Percentiles rank a stretch among this genome's conserved stretches.
These are phyloP conservation scores for Globisporangium sylvaticum DNA, from an alignment of 352 stramenopile species.

Conservation along the genomic window DNA sequence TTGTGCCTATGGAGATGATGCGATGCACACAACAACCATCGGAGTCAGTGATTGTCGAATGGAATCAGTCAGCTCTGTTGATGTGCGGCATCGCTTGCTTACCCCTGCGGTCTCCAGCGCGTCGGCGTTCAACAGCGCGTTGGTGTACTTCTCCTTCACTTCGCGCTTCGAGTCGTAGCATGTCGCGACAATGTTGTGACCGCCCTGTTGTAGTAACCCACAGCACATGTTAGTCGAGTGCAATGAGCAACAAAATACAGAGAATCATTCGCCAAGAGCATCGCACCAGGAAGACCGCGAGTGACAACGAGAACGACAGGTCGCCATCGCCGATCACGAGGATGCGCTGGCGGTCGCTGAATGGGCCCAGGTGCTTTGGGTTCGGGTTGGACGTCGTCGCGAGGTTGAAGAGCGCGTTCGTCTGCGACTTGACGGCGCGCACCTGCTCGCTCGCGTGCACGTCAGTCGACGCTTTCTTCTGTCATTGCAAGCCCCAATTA, in stretches of 20 bases:
- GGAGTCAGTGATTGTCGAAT: not conserved
- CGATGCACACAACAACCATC: not conserved
- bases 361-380: constrained; percentile 72
- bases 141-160: constrained; percentile 71
- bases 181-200: constrained; percentile 59
- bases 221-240: not conserved
- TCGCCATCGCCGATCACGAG: constrained; percentile 84
- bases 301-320: constrained; percentile 76
- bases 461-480: constrained; percentile 24
- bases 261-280: not conserved
- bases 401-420: constrained; percentile 64
- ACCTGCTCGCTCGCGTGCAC: constrained; percentile 16
- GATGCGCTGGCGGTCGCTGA: constrained; percentile 70
- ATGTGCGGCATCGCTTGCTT: constrained; percentile 6
- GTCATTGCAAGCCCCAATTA: not conserved
- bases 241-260: not conserved
- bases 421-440: constrained; percentile 51
- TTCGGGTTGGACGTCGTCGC: constrained; percentile 78
- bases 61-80: not conserved
- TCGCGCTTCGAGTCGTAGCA: constrained; percentile 73
- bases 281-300: constrained; percentile 67
- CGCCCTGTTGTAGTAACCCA: constrained; percentile 32
- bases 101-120: constrained; percentile 69
- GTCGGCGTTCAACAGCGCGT: constrained; percentile 61
- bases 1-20: constrained; percentile 26